Evolutionary conservation across 768 basidiomycete genomes (phyloP).

Genomic region (Trametes maxima): DNA sequence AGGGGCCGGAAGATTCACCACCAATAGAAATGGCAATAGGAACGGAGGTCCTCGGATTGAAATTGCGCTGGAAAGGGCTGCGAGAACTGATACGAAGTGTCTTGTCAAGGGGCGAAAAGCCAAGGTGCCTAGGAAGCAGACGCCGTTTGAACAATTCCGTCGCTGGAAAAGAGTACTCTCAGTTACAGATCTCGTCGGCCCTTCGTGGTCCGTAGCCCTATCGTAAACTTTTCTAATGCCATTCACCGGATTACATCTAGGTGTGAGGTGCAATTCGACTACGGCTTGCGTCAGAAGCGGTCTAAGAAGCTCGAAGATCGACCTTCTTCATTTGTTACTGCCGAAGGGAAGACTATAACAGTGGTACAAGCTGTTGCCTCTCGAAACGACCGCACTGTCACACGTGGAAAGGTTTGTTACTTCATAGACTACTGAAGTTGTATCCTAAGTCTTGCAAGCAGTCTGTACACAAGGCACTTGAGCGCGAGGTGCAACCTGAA

Average conservation of each 20-base stretch:
- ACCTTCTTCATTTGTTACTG: conserved; percentile 58
- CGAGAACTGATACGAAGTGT: conserved; percentile 16
- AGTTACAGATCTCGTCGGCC: conserved; percentile 64
- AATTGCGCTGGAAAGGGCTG: conserved; percentile 25
- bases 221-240: too few relatives aligned
- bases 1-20: neutral
- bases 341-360: conserved; percentile 59
- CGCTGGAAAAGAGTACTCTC: conserved; percentile 46
- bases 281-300: conserved; percentile 64
- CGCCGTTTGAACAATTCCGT: conserved; percentile 49
- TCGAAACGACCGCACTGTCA: conserved; percentile 54
- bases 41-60: conserved; percentile 29
- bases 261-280: conserved; percentile 83
- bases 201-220: conserved; percentile 53
- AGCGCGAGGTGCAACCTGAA: conserved; percentile 67
- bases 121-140: conserved; percentile 1
- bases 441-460: conserved; percentile 30
- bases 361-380: conserved; percentile 54
- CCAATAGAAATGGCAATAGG: neutral
- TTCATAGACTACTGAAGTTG: neutral
- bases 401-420: conserved; percentile 56
- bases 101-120: conserved; percentile 16
- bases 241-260: conserved; percentile 37
- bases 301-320: conserved; percentile 50
- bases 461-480: conserved; percentile 77